phyloP scores from a whole-genome alignment of 768 basidiomycete genomes.

The Amanita jacksonii region DNA sequence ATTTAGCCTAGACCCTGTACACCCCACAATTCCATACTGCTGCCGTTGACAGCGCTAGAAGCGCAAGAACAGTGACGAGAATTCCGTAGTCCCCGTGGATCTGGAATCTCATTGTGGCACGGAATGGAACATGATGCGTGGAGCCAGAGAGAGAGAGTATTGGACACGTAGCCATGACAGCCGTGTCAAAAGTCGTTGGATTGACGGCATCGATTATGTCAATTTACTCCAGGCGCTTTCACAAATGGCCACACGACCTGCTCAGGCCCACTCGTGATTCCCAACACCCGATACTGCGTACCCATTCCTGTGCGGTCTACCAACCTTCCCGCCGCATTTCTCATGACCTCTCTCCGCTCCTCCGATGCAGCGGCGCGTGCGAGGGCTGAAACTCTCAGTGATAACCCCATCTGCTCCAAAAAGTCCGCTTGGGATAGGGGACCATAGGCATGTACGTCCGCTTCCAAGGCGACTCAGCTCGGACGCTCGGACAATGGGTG shows the following conservation, averaged over 20 bases:
- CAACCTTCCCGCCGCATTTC: constrained; percentile 55
- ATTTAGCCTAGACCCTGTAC: too few relatives aligned
- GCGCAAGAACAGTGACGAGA: too few relatives aligned
- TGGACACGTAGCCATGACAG: too few relatives aligned
- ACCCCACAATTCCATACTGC: too few relatives aligned
- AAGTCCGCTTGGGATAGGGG: constrained; percentile 72
- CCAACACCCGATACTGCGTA: constrained; percentile 74
- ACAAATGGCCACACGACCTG: constrained; percentile 27
- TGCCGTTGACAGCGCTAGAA: too few relatives aligned
- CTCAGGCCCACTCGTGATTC: constrained; percentile 24
- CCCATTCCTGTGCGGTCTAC: constrained; percentile 84
- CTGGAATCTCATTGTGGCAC: too few relatives aligned
- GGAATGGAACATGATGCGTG: too few relatives aligned
- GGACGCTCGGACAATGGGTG: neutral
- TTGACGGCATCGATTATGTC: too few relatives aligned
- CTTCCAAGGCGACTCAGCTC: constrained; percentile 25
- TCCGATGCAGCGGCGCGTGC: constrained; percentile 37
- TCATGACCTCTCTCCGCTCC: constrained; percentile 44
- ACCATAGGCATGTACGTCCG: constrained; percentile 36
- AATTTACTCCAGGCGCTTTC: constrained; percentile 9
- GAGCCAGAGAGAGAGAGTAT: too few relatives aligned
- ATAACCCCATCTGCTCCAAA: constrained; percentile 69
- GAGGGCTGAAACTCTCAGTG: constrained; percentile 54
- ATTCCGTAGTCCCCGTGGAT: too few relatives aligned
- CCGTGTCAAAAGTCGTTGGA: too few relatives aligned